These are phyloP conservation scores for Colletotrichum tamarilloi DNA, from an alignment of 2,329 filamentous ascomycete species.

Conservation along the genomic window DNA sequence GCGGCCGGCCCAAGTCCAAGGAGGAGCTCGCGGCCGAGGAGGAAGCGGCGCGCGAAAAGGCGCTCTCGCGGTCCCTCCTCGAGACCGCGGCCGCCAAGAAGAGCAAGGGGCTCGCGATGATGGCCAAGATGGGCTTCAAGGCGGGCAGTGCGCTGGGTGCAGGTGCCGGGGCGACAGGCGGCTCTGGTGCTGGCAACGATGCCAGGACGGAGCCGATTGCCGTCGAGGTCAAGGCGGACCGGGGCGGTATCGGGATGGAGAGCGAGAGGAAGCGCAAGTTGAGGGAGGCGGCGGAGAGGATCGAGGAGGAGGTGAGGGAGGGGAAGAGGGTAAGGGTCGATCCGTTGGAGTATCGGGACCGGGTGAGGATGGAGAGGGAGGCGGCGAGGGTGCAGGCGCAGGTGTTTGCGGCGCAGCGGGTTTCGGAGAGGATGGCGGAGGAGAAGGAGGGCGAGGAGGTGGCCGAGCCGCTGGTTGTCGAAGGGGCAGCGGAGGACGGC, in stretches of 20 bases:
- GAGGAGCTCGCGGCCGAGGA: slow-evolving; percentile 83
- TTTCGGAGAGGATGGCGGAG: slow-evolving; percentile 80
- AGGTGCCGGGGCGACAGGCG: slow-evolving; percentile 38
- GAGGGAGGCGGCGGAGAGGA: slow-evolving; percentile 68
- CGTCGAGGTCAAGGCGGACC: slow-evolving; percentile 80
- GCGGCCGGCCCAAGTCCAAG: slow-evolving; percentile 80
- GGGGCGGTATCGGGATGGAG: slow-evolving; percentile 86
- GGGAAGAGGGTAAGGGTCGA: slow-evolving; percentile 73
- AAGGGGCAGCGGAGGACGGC: background rate
- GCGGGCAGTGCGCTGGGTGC: slow-evolving; percentile 78
- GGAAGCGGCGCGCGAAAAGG: slow-evolving; percentile 77
- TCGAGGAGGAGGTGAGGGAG: slow-evolving; percentile 51
- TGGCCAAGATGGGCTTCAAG: slow-evolving; percentile 94
- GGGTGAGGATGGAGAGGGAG: slow-evolving; percentile 78
- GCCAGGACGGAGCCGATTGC: slow-evolving; percentile 75
- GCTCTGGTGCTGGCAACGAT: slow-evolving; percentile 56
- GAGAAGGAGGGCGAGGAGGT: slow-evolving; percentile 49
- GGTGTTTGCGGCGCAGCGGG: slow-evolving; percentile 82
- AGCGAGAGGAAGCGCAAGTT: slow-evolving; percentile 84
- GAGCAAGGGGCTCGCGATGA: slow-evolving; percentile 94
- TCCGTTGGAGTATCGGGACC: slow-evolving; percentile 78
- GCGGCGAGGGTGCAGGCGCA: slow-evolving; percentile 74
- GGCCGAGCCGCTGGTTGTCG: background rate
- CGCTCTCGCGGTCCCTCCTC: slow-evolving; percentile 79
- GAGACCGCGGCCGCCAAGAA: slow-evolving; percentile 64